A percentile compares a stretch with the other conserved stretches of the same genome.
Conservation (phyloP, 805 yeast genomes). For the Blastobotrys americana region DNA sequence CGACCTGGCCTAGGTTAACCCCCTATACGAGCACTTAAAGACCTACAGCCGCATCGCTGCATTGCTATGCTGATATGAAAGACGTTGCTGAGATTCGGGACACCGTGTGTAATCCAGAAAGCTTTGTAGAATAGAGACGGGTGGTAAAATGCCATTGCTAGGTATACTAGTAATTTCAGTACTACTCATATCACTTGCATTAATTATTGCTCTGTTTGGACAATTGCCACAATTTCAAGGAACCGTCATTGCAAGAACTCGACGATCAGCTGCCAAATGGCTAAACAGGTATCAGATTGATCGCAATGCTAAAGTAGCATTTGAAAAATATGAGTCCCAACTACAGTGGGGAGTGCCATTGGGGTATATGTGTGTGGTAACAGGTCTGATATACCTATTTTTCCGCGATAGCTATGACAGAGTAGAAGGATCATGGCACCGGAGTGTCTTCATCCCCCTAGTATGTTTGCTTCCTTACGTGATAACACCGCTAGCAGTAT, state of each 20-base stretch:
- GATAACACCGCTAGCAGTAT: constrained; percentile 24
- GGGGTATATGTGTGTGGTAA: constrained; percentile 17
- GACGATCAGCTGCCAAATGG: constrained; percentile 19
- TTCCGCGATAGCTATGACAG: constrained; percentile 12
- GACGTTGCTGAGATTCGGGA: too few relatives aligned
- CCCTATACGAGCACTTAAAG: neutral
- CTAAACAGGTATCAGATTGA: constrained; percentile 16
- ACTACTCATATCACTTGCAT: constrained; percentile 22
- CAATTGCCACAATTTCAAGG: constrained; percentile 29
- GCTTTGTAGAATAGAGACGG: too few relatives aligned
- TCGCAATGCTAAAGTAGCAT: neutral
- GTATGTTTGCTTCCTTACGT: constrained; percentile 22
- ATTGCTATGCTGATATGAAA: neutral
- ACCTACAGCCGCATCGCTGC: neutral
- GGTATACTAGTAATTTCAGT: constrained; percentile 11
- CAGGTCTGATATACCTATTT: constrained; percentile 14
- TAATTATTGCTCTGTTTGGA: constrained; percentile 30
- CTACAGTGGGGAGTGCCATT: constrained; percentile 19
- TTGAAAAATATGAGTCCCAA: constrained; percentile 1
- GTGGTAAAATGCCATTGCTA: constrained; percentile 1
- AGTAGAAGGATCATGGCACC: constrained; percentile 5
- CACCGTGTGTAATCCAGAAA: too few relatives aligned
- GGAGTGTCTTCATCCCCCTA: constrained; percentile 14
- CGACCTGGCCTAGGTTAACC: too few relatives aligned
- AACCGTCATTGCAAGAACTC: constrained; percentile 19